Percentiles rank a stretch among this genome's conserved stretches.
These are phyloP conservation scores for Hammondia hammondi DNA, from an alignment of 169 alveolate genomes.

Conservation along the genomic window DNA sequence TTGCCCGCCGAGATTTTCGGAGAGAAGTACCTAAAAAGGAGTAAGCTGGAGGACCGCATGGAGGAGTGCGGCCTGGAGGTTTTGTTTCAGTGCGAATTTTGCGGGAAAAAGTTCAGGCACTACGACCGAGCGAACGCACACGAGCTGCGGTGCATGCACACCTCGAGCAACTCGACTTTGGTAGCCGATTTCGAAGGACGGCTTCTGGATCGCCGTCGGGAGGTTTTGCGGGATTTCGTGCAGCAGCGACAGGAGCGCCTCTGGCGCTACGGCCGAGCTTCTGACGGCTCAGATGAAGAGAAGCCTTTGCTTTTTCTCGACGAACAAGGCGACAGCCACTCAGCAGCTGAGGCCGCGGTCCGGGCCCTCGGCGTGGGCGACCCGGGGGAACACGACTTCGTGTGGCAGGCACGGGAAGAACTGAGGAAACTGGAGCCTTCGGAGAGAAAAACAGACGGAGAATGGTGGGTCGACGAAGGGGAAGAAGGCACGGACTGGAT, in stretches of 20 bases:
- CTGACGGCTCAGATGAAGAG: neutral
- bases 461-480: neutral
- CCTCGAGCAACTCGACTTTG: neutral
- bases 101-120: neutral
- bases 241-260: neutral
- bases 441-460: neutral
- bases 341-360: neutral
- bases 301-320: neutral
- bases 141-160: neutral
- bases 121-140: constrained; percentile 5
- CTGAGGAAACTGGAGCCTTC: neutral
- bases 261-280: neutral
- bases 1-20: neutral
- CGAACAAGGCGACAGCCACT: neutral
- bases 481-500: neutral
- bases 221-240: neutral
- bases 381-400: neutral
- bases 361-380: neutral
- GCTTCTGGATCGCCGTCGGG: neutral
- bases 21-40: neutral
- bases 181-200: neutral
- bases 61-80: neutral
- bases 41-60: neutral
- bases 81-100: neutral
- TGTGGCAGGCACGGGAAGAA: neutral